A percentile compares a stretch with the other conserved stretches of the same genome.
phyloP scores from a whole-genome alignment of 257 asterid species.

The Galeopsis tetrahit region DNA sequence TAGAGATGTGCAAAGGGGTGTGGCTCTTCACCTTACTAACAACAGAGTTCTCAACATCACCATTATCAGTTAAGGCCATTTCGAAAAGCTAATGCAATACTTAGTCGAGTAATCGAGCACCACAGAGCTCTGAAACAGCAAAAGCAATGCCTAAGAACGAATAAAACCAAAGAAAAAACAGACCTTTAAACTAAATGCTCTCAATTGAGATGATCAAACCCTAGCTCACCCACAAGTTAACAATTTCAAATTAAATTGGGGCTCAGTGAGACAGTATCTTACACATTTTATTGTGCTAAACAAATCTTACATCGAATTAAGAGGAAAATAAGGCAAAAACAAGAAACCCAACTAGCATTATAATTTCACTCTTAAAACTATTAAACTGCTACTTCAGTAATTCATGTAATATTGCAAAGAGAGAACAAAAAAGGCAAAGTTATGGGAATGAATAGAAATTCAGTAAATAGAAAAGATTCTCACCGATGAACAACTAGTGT shows the following conservation, averaged over 20 bases:
- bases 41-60: slow-evolving; percentile 42
- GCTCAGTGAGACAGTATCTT: neutral
- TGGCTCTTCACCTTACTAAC: slow-evolving; percentile 36
- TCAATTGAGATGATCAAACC: neutral
- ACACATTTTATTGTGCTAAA: neutral
- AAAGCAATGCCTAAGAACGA: neutral
- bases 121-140: neutral
- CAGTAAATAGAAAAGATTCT: neutral
- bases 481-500: neutral
- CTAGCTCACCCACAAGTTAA: neutral
- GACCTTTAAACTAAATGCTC: too few relatives aligned
- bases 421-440: neutral
- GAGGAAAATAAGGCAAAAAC: neutral
- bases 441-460: neutral
- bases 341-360: neutral
- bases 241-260: neutral
- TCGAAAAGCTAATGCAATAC: neutral
- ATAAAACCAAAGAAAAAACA: too few relatives aligned
- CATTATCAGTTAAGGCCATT: slow-evolving; percentile 53
- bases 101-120: neutral
- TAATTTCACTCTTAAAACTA: too few relatives aligned
- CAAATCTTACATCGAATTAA: neutral
- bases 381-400: too few relatives aligned
- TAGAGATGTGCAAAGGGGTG: slow-evolving; percentile 48
- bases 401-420: neutral